Evolutionary conservation across 805 yeast species (phyloP), one percentile per base, ranked within the genome.

Genomic region (Torulaspora microellipsoides): DNA sequence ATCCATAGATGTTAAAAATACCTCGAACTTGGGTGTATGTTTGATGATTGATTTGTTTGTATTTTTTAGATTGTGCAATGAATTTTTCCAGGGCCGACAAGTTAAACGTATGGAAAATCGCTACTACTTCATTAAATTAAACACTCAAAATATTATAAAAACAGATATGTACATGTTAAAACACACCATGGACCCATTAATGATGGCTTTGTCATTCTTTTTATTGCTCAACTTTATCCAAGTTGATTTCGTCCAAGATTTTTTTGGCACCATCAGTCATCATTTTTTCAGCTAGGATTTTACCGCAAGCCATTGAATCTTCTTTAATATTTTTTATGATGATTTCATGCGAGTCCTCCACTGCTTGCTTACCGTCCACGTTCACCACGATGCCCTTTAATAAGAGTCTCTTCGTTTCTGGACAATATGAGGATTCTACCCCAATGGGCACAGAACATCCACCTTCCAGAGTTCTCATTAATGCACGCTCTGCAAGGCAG

Each of bases 361-460:
- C 89, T 28, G 67, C 71, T 48, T 78, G 72, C 6, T 68, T 65
- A 10, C 99, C 99, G 62, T 90, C 95, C 8, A 90, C 90, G 48
- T 84, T 78, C 27, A 89, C 84, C 12, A 91, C 95, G 30, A 85
- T 74, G 5, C 85, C 95, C 51, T 78, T 77, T 49, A 90, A 66
- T 4, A 61, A 56, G 43, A 89, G 71, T 8, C 51, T 52, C 30
- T 72, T 66, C 0, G 80, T 71, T 15, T 63, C 66, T 42, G 75
- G 65, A 51, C 75, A 67, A 46, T 66, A 84, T 8, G 57, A 51
- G n/a, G 89, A 73, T 51, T 80, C 76, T 25, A 88, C 96, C 40
- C 99, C 99, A 52, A 93, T 85, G 6, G 99, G 99, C 13, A 93
- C 97, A 1, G 96, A 87, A 67, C 99, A 93, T 8, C 99, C 99